Base-by-base conservation (phyloP, 306 rosid genomes). In the Erythrophleum fordii region DNA sequence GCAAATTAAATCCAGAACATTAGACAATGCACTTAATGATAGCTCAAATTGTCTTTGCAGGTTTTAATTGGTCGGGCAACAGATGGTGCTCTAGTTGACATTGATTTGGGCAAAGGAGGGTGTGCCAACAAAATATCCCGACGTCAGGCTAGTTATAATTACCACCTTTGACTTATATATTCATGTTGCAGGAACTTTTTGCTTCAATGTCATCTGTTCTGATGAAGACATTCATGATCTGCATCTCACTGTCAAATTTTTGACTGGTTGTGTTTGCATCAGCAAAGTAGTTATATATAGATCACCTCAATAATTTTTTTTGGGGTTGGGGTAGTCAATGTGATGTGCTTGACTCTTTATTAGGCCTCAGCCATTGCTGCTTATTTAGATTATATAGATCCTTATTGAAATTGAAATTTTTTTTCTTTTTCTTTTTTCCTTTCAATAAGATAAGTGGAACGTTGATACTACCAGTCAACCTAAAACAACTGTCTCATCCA, bases 11-110 rank as follows among this genome's bases (percentile, higher is more conserved):
- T 56, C n/a, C 37, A n/a, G n/a, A n/a, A n/a, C n/a, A n/a, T n/a
- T n/a, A 48, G 55, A 34, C 59, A 31, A 61, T 64, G 81, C 70
- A 71, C 26, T 88, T 77, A 73, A 44, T 41, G 69, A 67, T 73
- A 28, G 26, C 25, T 67, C 22, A 44, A 77, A 39, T 74, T 41
- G 11, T 78, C 20, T 39, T 45, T 83, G 80, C 86, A 95, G 98
- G 98, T 95, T 80, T 86, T 92, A 78, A 83, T 95, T 82, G 98
- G 98, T 81, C 89, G 97, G 82, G 90, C 95, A 75, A 84, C 97
- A 8, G 89, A 85, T n/a, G 90, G 87, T 78, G 52, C 71, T 79
- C 58, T 80, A 78, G 97, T 95, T 35, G 98, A 95, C 81, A 89
- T 95, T 84, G 97, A 95, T 89, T 89, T 95, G 86, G 85, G 97